Percentiles rank a stretch among this genome's conserved stretches.
Evolutionary conservation across 2,329 filamentous ascomycete species (phyloP).

Genomic region (Lizonia empirigonia): DNA sequence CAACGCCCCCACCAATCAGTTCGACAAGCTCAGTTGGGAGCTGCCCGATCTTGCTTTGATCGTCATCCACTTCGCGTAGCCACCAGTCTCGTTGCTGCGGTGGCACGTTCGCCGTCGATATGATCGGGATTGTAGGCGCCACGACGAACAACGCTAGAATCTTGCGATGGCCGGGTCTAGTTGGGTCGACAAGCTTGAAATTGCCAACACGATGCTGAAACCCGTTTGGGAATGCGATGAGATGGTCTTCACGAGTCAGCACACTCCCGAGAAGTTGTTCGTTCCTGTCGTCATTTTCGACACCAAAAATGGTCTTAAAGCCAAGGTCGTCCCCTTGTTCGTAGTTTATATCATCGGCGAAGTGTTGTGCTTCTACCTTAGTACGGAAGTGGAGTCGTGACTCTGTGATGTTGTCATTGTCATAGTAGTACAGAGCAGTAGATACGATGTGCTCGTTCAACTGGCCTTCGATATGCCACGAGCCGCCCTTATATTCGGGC

Average conservation of each 20-base stretch:
- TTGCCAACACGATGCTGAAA: conserved; percentile 33
- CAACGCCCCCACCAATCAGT: conserved; percentile 16
- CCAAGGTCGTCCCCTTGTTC: conserved; percentile 6
- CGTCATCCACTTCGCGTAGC: conserved; percentile 2
- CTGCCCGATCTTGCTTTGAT: neutral
- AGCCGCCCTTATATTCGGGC: conserved; percentile 59
- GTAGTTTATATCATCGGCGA: conserved; percentile 3
- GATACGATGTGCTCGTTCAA: conserved; percentile 68
- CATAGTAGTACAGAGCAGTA: conserved; percentile 66
- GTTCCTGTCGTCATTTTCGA: neutral
- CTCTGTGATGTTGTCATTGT: conserved; percentile 62
- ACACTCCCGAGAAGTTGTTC: conserved; percentile 56
- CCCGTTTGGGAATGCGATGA: conserved; percentile 61
- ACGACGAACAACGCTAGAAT: conserved; percentile 64
- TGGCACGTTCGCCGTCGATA: conserved; percentile 58
- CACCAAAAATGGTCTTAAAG: conserved; percentile 8
- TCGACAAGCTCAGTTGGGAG: conserved; percentile 22
- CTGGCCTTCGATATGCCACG: conserved; percentile 57
- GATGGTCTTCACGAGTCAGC: conserved; percentile 53
- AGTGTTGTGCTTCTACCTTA: conserved; percentile 1
- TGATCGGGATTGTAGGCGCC: conserved; percentile 58
- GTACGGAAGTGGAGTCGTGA: conserved; percentile 26
- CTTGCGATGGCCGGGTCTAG: conserved; percentile 59
- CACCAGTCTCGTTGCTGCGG: conserved; percentile 56
- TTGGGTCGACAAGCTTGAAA: conserved; percentile 57